Evolutionary conservation across 1,284 basidiomycete genomes (phyloP).

Genomic region (Rhodofomes roseus): DNA sequence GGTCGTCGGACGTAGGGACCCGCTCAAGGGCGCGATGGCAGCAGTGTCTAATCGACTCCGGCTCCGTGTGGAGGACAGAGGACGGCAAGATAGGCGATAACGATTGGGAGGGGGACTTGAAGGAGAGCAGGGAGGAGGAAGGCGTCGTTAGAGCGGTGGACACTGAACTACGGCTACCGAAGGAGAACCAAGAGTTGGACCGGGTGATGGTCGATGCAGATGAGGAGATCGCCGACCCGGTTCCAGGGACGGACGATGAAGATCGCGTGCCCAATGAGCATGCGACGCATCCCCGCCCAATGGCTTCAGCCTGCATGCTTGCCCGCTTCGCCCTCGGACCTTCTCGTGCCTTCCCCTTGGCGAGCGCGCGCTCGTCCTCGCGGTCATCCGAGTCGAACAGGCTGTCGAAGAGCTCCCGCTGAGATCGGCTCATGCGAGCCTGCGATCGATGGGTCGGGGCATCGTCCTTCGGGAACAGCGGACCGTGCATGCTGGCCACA

Average conservation of each 20-base stretch:
- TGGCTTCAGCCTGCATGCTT: conserved; percentile 14
- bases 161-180: conserved; percentile 38
- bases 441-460: conserved; percentile 27
- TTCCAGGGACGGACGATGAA: conserved; percentile 10
- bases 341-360: conserved; percentile 31
- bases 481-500: conserved; percentile 53
- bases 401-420: conserved; percentile 42
- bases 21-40: conserved; percentile 8
- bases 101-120: conserved; percentile 26
- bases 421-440: conserved; percentile 25
- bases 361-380: conserved; percentile 31
- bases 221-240: conserved; percentile 31
- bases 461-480: conserved; percentile 47
- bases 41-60: conserved; percentile 2
- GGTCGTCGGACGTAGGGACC: conserved; percentile 12
- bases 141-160: conserved; percentile 33
- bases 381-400: conserved; percentile 44
- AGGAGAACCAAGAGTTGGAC: conserved; percentile 55
- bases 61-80: conserved; percentile 9
- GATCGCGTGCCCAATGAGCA: conserved; percentile 14
- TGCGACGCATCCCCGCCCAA: conserved; percentile 6
- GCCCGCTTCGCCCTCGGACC: conserved; percentile 8
- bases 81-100: conserved; percentile 19
- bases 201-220: conserved; percentile 31
- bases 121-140: conserved; percentile 29